Evolutionary conservation across 1,284 basidiomycete genomes (phyloP).

Genomic region (Trichosporon sp.): DNA sequence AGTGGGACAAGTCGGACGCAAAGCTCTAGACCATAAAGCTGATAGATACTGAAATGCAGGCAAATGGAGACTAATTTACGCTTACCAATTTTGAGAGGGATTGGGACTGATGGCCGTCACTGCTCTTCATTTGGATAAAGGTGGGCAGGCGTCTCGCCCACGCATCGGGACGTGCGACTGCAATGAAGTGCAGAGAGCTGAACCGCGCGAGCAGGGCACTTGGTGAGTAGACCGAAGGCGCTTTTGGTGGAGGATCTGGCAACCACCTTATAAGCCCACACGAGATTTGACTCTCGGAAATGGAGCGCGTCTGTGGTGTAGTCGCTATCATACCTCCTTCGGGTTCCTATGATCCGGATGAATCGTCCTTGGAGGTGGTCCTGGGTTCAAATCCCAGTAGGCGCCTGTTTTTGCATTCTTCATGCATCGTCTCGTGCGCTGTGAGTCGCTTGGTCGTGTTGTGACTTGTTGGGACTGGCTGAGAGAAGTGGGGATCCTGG

Average conservation of each 20-base stretch:
- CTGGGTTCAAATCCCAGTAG: conserved; percentile 2
- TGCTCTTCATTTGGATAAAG: no score
- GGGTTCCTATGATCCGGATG: not conserved
- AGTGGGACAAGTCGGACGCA: not conserved
- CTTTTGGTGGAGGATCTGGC: no score
- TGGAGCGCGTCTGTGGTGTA: not conserved
- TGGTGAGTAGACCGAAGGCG: no score
- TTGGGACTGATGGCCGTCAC: no score
- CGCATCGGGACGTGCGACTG: no score
- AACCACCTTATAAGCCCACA: no score
- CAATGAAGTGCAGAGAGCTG: no score
- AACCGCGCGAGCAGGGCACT: no score
- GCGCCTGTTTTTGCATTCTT: not conserved
- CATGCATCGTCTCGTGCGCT: no score
- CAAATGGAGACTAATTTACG: no score
- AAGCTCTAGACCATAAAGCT: not conserved
- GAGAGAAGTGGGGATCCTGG: not conserved
- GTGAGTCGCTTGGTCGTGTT: not conserved
- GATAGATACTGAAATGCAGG: not conserved
- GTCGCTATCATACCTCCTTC: conserved; percentile 5
- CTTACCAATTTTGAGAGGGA: no score
- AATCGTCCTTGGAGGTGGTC: conserved; percentile 1
- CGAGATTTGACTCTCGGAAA: not conserved
- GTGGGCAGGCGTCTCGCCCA: no score
- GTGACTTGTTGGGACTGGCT: not conserved